phyloP scores from a whole-genome alignment of 2,329 filamentous ascomycete species.

The Achaetomium macrosporum region DNA sequence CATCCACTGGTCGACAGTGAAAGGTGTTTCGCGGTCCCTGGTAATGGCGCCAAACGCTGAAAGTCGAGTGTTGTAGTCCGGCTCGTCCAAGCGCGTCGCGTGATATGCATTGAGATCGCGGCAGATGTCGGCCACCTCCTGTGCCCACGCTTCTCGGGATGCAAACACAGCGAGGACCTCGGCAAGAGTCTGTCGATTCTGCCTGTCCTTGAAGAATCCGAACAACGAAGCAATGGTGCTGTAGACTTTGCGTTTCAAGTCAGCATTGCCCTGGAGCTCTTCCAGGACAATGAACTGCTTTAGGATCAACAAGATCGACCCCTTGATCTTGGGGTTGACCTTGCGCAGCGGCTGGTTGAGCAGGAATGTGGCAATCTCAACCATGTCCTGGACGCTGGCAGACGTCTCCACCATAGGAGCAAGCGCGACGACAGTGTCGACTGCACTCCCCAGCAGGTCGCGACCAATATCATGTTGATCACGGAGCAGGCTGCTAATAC shows the following conservation, averaged over 20 bases:
- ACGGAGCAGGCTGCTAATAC: slow-evolving; percentile 60
- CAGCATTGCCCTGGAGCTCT: slow-evolving; percentile 47
- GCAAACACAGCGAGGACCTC: slow-evolving; percentile 68
- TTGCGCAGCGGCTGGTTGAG: slow-evolving; percentile 78
- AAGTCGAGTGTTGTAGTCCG: slow-evolving; percentile 79
- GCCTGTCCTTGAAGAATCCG: slow-evolving; percentile 79
- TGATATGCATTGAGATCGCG: slow-evolving; percentile 75
- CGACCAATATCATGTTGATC: slow-evolving; percentile 57
- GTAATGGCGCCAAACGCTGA: slow-evolving; percentile 70
- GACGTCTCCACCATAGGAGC: slow-evolving; percentile 63
- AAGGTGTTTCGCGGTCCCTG: slow-evolving; percentile 49
- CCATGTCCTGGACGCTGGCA: slow-evolving; percentile 67
- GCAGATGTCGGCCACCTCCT: slow-evolving; percentile 64
- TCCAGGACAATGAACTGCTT: slow-evolving; percentile 71
- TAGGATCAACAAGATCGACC: slow-evolving; percentile 70
- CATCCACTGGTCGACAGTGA: slow-evolving; percentile 72
- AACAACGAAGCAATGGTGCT: slow-evolving; percentile 74
- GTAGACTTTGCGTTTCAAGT: slow-evolving; percentile 61
- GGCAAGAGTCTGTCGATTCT: slow-evolving; percentile 68
- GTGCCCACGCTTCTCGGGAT: slow-evolving; percentile 53
- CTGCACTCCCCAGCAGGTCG: slow-evolving; percentile 70
- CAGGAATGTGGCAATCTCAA: slow-evolving; percentile 74
- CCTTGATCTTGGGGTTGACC: slow-evolving; percentile 78
- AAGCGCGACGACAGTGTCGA: slow-evolving; percentile 72
- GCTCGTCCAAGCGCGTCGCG: slow-evolving; percentile 67